These are phyloP conservation scores for Pelargonium exstipulatum DNA, from an alignment of 441 rosid genomes.

Conservation along the genomic window DNA sequence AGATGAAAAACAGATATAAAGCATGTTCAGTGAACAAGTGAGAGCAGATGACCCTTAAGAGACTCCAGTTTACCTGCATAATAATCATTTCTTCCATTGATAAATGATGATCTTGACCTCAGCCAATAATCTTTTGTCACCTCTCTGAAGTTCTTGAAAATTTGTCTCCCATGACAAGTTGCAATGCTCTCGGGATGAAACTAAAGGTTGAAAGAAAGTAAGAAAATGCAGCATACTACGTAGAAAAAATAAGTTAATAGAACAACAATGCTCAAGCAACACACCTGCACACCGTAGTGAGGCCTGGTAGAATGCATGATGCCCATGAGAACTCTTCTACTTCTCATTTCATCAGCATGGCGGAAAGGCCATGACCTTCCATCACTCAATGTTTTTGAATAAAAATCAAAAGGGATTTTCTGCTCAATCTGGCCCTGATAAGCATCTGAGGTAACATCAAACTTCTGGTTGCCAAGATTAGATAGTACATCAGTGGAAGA, in stretches of 20 bases:
- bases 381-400: constrained; percentile 28
- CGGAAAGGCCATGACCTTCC: constrained; percentile 32
- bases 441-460: constrained; percentile 27
- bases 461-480: constrained; percentile 39
- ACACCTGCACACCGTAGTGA: constrained; percentile 94
- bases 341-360: constrained; percentile 24
- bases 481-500: constrained; percentile 45
- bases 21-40: constrained; percentile 15
- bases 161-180: constrained; percentile 65
- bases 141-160: constrained; percentile 73
- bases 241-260: constrained; percentile 7
- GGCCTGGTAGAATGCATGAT: constrained; percentile 83
- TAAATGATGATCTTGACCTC: constrained; percentile 34
- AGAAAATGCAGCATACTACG: constrained; percentile 18
- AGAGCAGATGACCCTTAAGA: constrained; percentile 16
- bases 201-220: constrained; percentile 38
- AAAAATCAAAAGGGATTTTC: constrained; percentile 22
- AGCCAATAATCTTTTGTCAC: constrained; percentile 75
- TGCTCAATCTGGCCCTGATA: constrained; percentile 28
- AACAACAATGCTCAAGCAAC: constrained; percentile 11
- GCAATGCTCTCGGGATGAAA: constrained; percentile 99
- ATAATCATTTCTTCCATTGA: constrained; percentile 31
- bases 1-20: neutral
- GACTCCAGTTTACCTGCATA: constrained; percentile 43
- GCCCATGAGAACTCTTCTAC: constrained; percentile 70